These are phyloP conservation scores for Biancaea sappan DNA, from an alignment of 306 rosid species.

Conservation along the genomic window DNA sequence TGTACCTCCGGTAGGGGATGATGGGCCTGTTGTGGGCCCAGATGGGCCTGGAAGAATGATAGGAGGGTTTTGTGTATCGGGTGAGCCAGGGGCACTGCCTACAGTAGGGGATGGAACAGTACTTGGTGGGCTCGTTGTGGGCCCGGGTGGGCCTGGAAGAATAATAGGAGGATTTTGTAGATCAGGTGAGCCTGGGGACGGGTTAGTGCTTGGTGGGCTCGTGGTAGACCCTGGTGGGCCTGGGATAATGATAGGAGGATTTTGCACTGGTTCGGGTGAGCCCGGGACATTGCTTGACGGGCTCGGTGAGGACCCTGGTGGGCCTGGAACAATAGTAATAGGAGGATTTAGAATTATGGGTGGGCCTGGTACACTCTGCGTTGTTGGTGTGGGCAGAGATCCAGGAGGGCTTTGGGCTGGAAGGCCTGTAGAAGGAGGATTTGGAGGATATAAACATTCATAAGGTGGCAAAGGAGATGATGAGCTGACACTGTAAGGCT, in stretches of 20 bases:
- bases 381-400: neutral
- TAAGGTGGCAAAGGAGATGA: slow-evolving; percentile 79
- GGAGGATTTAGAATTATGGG: slow-evolving; percentile 45
- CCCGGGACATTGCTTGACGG: slow-evolving; percentile 33
- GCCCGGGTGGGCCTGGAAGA: slow-evolving; percentile 50
- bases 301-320: slow-evolving; percentile 32
- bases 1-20: slow-evolving; percentile 53
- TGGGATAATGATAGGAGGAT: slow-evolving; percentile 45
- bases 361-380: slow-evolving; percentile 25
- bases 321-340: slow-evolving; percentile 32
- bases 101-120: slow-evolving; percentile 54
- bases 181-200: slow-evolving; percentile 39
- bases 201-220: slow-evolving; percentile 53
- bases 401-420: slow-evolving; percentile 51
- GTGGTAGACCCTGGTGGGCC: slow-evolving; percentile 41
- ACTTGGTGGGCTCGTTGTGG: slow-evolving; percentile 40
- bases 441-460: slow-evolving; percentile 72
- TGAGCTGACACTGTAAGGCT: slow-evolving; percentile 68
- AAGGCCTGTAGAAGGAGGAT: slow-evolving; percentile 46
- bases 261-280: slow-evolving; percentile 40
- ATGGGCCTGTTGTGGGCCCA: slow-evolving; percentile 40
- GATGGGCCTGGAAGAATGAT: slow-evolving; percentile 49
- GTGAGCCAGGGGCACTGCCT: slow-evolving; percentile 43
- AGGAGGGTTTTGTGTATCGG: slow-evolving; percentile 46
- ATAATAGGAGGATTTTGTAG: slow-evolving; percentile 41